Base-by-base conservation (phyloP, 768 basidiomycete species). In the Phanerochaete sordida region DNA sequence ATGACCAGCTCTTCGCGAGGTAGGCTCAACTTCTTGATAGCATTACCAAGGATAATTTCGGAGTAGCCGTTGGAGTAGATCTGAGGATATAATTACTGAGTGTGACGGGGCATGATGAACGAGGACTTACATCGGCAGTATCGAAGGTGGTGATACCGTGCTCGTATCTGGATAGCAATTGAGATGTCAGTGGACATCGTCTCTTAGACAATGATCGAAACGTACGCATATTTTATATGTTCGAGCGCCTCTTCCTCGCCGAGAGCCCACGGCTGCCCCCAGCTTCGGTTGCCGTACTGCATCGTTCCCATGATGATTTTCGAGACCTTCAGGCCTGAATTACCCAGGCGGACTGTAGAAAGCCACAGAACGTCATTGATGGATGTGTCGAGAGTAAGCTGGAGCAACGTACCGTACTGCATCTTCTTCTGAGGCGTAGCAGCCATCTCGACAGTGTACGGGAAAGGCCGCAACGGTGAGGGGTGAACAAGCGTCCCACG, bases 1-100 rank as follows among this genome's bases (percentile, higher is more conserved):
- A 84, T 74, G 13, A 84, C 81, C 30, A 82, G 66, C 63, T 77
- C 74, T n/a, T 81, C 78, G 12, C 82, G 73, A 0, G 80, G 81
- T 1, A 81, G 69, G n/a, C 76, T 60, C 54, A 76, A 68, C 64
- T 76, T 61, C 64, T 79, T 80, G 67, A 83, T 74, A 6, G 77
- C 78, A 51, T 79, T 77, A 19, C 81, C 80, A 24, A 81, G 69
- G 61, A 82, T 75, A 39, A 67, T 58, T 64, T 83, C 81, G 0
- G 76, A 77, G 8, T 70, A 59, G 13, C 79, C 78, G 52, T 76
- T 72, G 4, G 72, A 74, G 63, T 80, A 79, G 4, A 69, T 53
- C 70, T 74, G 19, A 23, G 12, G 6, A 11, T 12, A 8, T 11
- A 11, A 48, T 12, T 19, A 13, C 21, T 24, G 19, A 24, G 2